Base-by-base conservation (phyloP, 1,284 basidiomycete species). In the Schizopora paradoxa region DNA sequence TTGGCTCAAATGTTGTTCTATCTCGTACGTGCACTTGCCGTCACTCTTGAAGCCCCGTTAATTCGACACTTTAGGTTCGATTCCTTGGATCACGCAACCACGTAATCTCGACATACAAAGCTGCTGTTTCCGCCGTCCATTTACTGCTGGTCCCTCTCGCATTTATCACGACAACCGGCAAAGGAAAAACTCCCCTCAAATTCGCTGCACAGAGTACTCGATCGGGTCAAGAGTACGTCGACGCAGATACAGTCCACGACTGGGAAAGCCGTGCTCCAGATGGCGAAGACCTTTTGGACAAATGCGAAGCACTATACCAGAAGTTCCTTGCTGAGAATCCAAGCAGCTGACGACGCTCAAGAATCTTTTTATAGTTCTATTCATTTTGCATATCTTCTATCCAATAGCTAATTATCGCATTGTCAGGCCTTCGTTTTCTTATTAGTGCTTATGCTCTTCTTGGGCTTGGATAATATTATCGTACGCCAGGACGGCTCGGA, bases 1-100 rank as follows among this genome's bases (percentile, higher is more conserved):
- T 52, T 77, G 26, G 86, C 87, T 69, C 60, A 77, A 6, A 40
- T 77, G 8, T 41, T 72, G 2, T 88, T 92, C 59, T 86, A 82
- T 56, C 13, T 92, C 3, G 90, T 90, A 55, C 58, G 88, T 72
- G 29, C 26, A 42, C 3, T 29, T 31, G 28, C 19, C 35, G 6
- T 43, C 43, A n/a, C 40, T n/a, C 33, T 32, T 13, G 23, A 2
- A 37, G 10, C 21, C 21, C 47, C 28, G 42, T 18, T 22, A 10
- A 18, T 36, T 18, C 40, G 19, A 16, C 22, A 34, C 4, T 16
- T 7, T 54, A 90, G 86, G 82, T 72, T 28, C 82, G 87, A 27
- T 61, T 73, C 21, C 59, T 79, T 16, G 85, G 85, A 38, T 88
- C 85, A 2, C 67, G 66, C 1, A 64, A 82, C 51, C 83, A 87